phyloP scores from a whole-genome alignment of 2,329 filamentous ascomycete species.

The Hypoxylon sp. region DNA sequence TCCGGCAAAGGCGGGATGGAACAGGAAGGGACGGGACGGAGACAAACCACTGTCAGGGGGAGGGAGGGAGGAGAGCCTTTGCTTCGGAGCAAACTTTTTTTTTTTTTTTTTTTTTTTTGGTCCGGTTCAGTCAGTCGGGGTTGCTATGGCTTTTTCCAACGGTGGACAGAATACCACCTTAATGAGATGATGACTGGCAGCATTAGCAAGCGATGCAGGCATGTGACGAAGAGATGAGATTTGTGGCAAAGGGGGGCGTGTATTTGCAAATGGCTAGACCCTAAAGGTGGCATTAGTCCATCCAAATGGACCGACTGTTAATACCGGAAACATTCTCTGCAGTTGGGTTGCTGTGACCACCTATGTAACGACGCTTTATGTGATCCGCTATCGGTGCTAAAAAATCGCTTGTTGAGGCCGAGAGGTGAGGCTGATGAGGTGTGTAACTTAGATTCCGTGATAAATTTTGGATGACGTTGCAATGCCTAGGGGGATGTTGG shows the following conservation, averaged over 20 bases:
- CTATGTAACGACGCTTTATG: conserved; percentile 7
- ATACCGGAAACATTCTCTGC: conserved; percentile 28
- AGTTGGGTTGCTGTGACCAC: conserved; percentile 6
- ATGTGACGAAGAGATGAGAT: conserved; percentile 36
- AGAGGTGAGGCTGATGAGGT: conserved; percentile 27
- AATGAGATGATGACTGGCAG: conserved; percentile 45
- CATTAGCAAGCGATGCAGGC: conserved; percentile 38
- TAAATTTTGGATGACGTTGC: conserved; percentile 30
- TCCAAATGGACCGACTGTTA: conserved; percentile 43
- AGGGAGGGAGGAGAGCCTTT: conserved; percentile 27
- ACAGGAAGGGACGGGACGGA: conserved; percentile 39
- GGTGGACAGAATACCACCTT: conserved; percentile 39
- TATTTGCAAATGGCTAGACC: conserved; percentile 43
- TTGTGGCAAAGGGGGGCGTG: conserved; percentile 17
- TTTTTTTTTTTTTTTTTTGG: conserved; percentile 31
- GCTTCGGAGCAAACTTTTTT: conserved; percentile 14
- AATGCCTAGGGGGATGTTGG: background rate
- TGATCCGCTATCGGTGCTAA: conserved; percentile 11
- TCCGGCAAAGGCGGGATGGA: conserved; percentile 43
- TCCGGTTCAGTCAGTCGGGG: conserved; percentile 33
- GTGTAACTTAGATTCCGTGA: conserved; percentile 14
- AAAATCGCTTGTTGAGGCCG: background rate
- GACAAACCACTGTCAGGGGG: conserved; percentile 33
- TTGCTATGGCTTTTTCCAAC: conserved; percentile 30
- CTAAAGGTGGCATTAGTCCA: conserved; percentile 37